Base-by-base conservation (phyloP, 2,329 filamentous ascomycete species). In the Parastagonospora avenae region DNA sequence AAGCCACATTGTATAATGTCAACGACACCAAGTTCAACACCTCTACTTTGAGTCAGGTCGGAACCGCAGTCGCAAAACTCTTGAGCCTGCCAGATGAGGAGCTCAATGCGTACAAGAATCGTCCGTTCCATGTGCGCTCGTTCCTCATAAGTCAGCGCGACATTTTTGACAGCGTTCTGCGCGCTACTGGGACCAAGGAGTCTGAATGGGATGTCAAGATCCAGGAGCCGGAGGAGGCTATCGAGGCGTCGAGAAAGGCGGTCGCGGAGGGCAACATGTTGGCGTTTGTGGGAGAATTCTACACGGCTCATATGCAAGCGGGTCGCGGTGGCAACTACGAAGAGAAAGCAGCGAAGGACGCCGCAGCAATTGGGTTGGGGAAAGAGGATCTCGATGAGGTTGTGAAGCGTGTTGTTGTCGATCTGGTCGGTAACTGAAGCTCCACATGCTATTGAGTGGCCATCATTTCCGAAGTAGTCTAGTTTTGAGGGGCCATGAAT, bases 381-480 rank as follows among this genome's bases (percentile, higher is more conserved):
- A 71, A 80, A 52, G 85, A 87, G 67, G 76, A 78, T 35, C 58
- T 87, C 42, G 85, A 88, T 57, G 79, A 82, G 54, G 73, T 75
- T n/a, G 87, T 81, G 0, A 77, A 72, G 64, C 66, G 37, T 24
- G n/a, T 42, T 32, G 27, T 40, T 10, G 12, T 8, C 3, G n/a
- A 36, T 33, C 11, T 33, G 19, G 19, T 5, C 3, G 19, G 19
- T 5, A 24, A 24, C 19, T 24, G 5, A 24, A 24, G 19, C 19
- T 24, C 19, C 5, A 5, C 19, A 5, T 24, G 5, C 5, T 5
- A 3, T 3, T 24, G 19, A 24, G 19, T 24, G 19, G 3, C 5
- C 19, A 24, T 24, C 3, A 5, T 3, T 24, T 24, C 5, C 19
- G 19, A 24, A 3, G 19, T 24, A 5, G 19, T 24, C 5, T 3